Evolutionary conservation across 257 asterid genomes (phyloP).

Genomic region (Petrea volubilis): DNA sequence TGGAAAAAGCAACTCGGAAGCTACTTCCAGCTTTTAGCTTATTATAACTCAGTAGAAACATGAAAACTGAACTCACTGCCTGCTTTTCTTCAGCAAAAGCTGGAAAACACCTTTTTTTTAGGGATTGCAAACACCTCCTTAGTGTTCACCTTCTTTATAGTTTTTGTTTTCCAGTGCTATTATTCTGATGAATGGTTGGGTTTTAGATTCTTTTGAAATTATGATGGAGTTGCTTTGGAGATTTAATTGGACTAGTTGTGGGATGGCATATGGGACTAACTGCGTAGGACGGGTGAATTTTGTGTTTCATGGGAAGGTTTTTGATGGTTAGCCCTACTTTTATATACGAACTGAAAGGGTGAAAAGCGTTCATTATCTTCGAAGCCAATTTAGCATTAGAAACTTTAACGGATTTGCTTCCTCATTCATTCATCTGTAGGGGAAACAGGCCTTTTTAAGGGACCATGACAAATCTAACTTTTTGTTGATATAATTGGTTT

Average conservation of each 20-base stretch:
- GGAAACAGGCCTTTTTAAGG: not conserved
- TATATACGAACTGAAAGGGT: not conserved
- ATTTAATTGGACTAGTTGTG: not conserved
- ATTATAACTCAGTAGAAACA: too few relatives aligned
- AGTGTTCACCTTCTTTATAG: not conserved
- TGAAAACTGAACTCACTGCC: too few relatives aligned
- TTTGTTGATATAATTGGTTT: not conserved
- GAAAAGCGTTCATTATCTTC: not conserved
- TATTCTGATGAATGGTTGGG: conserved; percentile 2
- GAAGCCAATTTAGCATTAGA: not conserved
- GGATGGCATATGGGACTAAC: not conserved
- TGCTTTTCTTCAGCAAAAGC: too few relatives aligned
- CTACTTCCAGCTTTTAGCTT: too few relatives aligned
- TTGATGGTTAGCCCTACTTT: not conserved
- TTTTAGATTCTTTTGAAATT: not conserved
- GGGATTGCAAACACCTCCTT: too few relatives aligned
- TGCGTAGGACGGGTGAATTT: not conserved
- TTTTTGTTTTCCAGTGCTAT: not conserved
- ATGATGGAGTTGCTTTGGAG: not conserved
- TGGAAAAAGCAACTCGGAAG: too few relatives aligned
- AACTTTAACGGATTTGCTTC: not conserved
- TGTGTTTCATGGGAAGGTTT: not conserved
- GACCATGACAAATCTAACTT: not conserved
- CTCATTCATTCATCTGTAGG: not conserved
- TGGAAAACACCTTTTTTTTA: too few relatives aligned